Percentiles rank a stretch among this genome's conserved stretches.
Conservation (phyloP, 768 basidiomycete species). For the Piloderma croceum region DNA sequence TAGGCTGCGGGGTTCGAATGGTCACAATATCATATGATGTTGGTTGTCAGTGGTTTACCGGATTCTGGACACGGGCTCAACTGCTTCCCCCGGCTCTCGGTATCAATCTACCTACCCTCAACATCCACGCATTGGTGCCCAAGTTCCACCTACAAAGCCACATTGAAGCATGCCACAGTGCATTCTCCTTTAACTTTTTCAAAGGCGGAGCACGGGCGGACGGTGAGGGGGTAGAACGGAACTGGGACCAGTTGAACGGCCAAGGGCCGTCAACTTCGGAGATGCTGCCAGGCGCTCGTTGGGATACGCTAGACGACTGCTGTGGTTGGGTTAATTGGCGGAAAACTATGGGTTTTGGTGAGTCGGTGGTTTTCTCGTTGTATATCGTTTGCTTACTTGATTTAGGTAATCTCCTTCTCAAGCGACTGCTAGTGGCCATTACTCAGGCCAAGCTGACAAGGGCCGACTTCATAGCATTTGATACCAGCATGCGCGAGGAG, state of each 20-base stretch:
- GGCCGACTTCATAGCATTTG: background rate
- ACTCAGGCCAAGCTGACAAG: background rate
- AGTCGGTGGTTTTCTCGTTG: constrained; percentile 1
- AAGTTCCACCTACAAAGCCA: constrained; percentile 36
- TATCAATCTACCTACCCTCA: constrained; percentile 4
- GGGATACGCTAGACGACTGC: constrained; percentile 32
- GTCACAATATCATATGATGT: constrained; percentile 23
- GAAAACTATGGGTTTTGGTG: constrained; percentile 25
- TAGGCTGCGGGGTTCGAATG: constrained; percentile 1
- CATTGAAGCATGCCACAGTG: constrained; percentile 19
- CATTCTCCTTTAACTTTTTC: constrained; percentile 27
- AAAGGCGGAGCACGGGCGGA: constrained; percentile 25
- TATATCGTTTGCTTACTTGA: background rate
- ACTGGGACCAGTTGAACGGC: constrained; percentile 31
- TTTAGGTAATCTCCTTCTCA: constrained; percentile 3
- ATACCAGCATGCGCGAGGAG: background rate
- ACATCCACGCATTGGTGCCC: constrained; percentile 22
- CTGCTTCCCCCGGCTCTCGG: constrained; percentile 7
- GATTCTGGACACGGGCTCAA: constrained; percentile 13
- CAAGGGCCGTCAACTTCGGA: constrained; percentile 28
- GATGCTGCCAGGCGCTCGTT: constrained; percentile 29
- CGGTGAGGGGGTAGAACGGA: constrained; percentile 33
- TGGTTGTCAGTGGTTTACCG: constrained; percentile 19
- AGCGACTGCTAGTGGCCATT: constrained; percentile 2
- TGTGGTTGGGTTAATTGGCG: constrained; percentile 32